Percentiles rank a stretch among this genome's conserved stretches.
Conservation (phyloP, 2,329 filamentous ascomycete genomes). For the Whalleya microplaca region DNA sequence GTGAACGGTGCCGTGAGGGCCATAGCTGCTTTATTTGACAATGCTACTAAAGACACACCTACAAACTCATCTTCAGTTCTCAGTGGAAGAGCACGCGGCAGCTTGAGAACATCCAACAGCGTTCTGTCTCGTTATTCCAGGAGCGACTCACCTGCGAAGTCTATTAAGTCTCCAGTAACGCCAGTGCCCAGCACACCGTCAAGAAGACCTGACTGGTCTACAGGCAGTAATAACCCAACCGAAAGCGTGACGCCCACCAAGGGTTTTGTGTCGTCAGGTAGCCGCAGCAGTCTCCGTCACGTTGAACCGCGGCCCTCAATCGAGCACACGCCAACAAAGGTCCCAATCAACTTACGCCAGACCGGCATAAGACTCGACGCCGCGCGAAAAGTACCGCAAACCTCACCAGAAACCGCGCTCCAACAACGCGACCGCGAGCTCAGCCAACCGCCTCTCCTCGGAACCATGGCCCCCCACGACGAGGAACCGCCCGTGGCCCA, state of each 20-base stretch:
- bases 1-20: slow-evolving; percentile 47
- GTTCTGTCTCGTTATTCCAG: slow-evolving; percentile 31
- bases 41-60: slow-evolving; percentile 33
- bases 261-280: neutral
- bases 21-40: slow-evolving; percentile 58
- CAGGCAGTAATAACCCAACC: neutral
- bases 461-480: slow-evolving; percentile 43
- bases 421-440: slow-evolving; percentile 21
- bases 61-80: slow-evolving; percentile 11
- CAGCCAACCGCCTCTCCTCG: slow-evolving; percentile 37
- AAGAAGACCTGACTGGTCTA: slow-evolving; percentile 3
- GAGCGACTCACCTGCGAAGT: slow-evolving; percentile 22
- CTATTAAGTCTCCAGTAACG: slow-evolving; percentile 6
- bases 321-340: slow-evolving; percentile 14
- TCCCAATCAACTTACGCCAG: slow-evolving; percentile 23
- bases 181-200: slow-evolving; percentile 4
- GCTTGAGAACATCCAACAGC: slow-evolving; percentile 24
- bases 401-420: slow-evolving; percentile 12
- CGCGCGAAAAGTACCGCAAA: slow-evolving; percentile 23
- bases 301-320: neutral
- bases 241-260: slow-evolving; percentile 6
- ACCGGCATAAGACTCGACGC: slow-evolving; percentile 17
- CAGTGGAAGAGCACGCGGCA: slow-evolving; percentile 11
- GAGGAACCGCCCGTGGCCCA: slow-evolving; percentile 45
- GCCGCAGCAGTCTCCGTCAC: slow-evolving; percentile 1